Evolutionary conservation across 257 asterid genomes (phyloP).

Genomic region (Dorcoceras hygrometricum): DNA sequence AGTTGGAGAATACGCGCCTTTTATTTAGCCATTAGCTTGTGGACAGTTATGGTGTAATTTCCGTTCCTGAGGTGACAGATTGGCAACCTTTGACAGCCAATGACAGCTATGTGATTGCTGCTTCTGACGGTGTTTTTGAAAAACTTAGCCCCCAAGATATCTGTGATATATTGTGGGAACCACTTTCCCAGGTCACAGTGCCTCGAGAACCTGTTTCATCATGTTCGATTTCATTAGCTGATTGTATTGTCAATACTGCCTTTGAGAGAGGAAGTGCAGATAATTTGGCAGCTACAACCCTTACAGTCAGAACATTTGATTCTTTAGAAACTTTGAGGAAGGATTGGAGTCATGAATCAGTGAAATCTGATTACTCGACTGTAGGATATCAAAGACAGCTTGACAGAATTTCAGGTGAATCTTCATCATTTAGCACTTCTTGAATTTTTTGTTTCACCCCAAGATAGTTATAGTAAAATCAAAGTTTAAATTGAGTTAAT

Average conservation of each 20-base stretch:
- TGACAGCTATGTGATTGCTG: slow-evolving; percentile 84
- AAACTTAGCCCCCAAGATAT: slow-evolving; percentile 81
- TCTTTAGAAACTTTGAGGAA: slow-evolving; percentile 30
- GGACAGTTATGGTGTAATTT: slow-evolving; percentile 85
- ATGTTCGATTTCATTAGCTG: slow-evolving; percentile 73
- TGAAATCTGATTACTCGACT: slow-evolving; percentile 40
- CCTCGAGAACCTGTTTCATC: slow-evolving; percentile 46
- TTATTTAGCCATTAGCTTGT: slow-evolving; percentile 32
- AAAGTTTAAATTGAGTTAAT: neutral
- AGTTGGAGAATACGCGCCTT: slow-evolving; percentile 13
- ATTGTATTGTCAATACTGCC: slow-evolving; percentile 76
- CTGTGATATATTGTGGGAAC: slow-evolving; percentile 75
- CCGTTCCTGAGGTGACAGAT: slow-evolving; percentile 96
- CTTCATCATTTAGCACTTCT: slow-evolving; percentile 25
- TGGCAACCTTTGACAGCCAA: slow-evolving; percentile 82
- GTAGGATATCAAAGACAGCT: slow-evolving; percentile 45
- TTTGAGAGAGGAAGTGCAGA: slow-evolving; percentile 80
- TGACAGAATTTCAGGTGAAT: slow-evolving; percentile 50
- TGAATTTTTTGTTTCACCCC: slow-evolving; percentile 13
- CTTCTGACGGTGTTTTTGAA: slow-evolving; percentile 93
- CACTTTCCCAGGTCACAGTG: slow-evolving; percentile 43
- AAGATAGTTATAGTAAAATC: neutral
- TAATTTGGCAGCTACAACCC: slow-evolving; percentile 79
- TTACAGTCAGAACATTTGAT: slow-evolving; percentile 51
- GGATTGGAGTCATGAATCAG: slow-evolving; percentile 35